Conservation (phyloP, 352 stramenopile genomes). For the Phytophthora nicotianae region DNA sequence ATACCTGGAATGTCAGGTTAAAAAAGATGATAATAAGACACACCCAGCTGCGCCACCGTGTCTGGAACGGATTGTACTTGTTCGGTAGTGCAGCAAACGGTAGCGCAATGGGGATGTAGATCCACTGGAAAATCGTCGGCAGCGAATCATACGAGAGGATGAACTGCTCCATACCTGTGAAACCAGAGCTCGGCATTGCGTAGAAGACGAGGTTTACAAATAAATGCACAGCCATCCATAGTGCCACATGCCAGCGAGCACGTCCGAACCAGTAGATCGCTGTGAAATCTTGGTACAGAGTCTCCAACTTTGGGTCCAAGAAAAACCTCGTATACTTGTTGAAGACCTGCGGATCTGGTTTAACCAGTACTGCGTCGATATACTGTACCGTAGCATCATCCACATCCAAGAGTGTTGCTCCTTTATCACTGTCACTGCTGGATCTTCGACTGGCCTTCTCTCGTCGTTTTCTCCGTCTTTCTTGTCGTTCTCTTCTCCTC, state of each 20-base stretch:
- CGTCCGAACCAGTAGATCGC: conserved; percentile 81
- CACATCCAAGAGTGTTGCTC: conserved; percentile 38
- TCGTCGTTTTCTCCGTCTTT: conserved; percentile 21
- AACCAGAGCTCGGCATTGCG: conserved; percentile 61
- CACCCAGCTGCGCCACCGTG: conserved; percentile 73
- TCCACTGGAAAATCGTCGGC: conserved; percentile 66
- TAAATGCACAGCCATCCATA: conserved; percentile 77
- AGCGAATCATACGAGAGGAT: conserved; percentile 50
- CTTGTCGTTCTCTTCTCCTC: conserved; percentile 23
- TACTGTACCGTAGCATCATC: conserved; percentile 73
- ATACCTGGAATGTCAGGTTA: conserved; percentile 79
- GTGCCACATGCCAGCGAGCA: conserved; percentile 70
- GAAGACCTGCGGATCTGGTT: conserved; percentile 75
- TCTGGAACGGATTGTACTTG: conserved; percentile 74
- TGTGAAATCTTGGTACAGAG: conserved; percentile 87
- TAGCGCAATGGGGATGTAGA: conserved; percentile 70
- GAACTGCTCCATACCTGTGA: conserved; percentile 75
- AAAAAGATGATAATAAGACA: conserved; percentile 81
- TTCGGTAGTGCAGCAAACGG: conserved; percentile 78
- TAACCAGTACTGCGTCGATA: conserved; percentile 75
- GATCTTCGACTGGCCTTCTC: conserved; percentile 28
- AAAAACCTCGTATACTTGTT: conserved; percentile 85
- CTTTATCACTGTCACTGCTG: conserved; percentile 33
- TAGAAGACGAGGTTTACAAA: conserved; percentile 73
- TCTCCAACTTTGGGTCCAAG: conserved; percentile 72